Conservation (phyloP, 306 rosid species). For the Acacia acuminata region DNA sequence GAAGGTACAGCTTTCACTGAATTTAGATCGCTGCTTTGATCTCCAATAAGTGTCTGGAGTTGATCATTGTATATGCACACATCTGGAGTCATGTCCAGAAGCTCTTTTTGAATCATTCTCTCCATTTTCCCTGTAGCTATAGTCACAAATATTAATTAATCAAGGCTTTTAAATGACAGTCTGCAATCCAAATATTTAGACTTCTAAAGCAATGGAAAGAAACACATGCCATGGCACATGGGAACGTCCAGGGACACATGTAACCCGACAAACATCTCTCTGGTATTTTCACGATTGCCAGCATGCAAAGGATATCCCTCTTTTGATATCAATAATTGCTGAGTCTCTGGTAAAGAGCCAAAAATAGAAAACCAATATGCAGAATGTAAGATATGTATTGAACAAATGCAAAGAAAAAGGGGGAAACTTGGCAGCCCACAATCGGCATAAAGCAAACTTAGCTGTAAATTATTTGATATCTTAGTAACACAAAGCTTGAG, state of each 20-base stretch:
- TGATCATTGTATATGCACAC: conserved; percentile 26
- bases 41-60: conserved; percentile 21
- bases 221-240: conserved; percentile 11
- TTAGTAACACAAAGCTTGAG: neutral
- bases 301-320: conserved; percentile 10
- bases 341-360: conserved; percentile 37
- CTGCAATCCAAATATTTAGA: neutral
- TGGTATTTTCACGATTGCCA: conserved; percentile 18
- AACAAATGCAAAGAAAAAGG: neutral
- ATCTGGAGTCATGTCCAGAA: conserved; percentile 26
- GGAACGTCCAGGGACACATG: conserved; percentile 19
- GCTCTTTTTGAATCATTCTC: conserved; percentile 37
- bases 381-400: neutral
- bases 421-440: neutral
- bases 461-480: neutral
- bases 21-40: neutral
- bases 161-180: conserved; percentile 16
- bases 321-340: conserved; percentile 21
- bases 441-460: neutral
- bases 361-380: conserved; percentile 18
- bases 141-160: conserved; percentile 5
- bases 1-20: conserved; percentile 27
- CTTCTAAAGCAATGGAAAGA: neutral
- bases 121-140: conserved; percentile 41
- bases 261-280: neutral